phyloP scores from a whole-genome alignment of 2,329 filamentous ascomycete species.

The Phialophora chinensis region DNA sequence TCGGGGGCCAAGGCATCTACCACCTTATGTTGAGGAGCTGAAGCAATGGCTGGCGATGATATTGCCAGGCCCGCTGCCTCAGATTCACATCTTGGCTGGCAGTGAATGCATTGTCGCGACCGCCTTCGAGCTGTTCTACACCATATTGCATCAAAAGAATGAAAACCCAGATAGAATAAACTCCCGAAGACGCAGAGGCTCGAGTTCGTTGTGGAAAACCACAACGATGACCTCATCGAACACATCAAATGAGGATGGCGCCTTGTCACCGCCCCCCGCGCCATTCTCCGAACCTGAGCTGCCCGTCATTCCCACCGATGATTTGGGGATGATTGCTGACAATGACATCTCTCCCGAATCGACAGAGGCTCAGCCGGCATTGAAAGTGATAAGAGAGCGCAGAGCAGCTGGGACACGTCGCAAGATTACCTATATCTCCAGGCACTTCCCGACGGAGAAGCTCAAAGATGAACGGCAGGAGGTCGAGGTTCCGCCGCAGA shows the following conservation, averaged over 20 bases:
- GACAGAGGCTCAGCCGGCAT: neutral
- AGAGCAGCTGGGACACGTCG: slow-evolving; percentile 22
- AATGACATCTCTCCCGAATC: slow-evolving; percentile 19
- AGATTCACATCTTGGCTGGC: neutral
- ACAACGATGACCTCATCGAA: slow-evolving; percentile 21
- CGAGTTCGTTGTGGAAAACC: neutral
- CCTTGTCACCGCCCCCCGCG: slow-evolving; percentile 10
- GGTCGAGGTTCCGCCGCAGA: neutral
- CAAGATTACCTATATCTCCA: slow-evolving; percentile 36
- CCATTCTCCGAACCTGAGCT: slow-evolving; percentile 19
- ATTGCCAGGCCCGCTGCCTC: neutral
- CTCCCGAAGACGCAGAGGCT: neutral
- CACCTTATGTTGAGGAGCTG: neutral
- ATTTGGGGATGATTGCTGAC: slow-evolving; percentile 33
- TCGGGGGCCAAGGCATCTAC: neutral
- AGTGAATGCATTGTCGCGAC: neutral
- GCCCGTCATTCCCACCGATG: slow-evolving; percentile 26
- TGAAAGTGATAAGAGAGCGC: slow-evolving; percentile 15
- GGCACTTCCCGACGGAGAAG: slow-evolving; percentile 31
- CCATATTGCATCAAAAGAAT: neutral
- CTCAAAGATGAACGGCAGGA: slow-evolving; percentile 13
- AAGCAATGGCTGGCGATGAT: neutral
- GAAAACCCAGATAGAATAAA: neutral
- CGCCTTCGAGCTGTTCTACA: neutral
- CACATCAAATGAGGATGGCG: neutral